These are phyloP conservation scores for Lindgomyces ingoldianus DNA, from an alignment of 495 filamentous ascomycete species.

Conservation along the genomic window DNA sequence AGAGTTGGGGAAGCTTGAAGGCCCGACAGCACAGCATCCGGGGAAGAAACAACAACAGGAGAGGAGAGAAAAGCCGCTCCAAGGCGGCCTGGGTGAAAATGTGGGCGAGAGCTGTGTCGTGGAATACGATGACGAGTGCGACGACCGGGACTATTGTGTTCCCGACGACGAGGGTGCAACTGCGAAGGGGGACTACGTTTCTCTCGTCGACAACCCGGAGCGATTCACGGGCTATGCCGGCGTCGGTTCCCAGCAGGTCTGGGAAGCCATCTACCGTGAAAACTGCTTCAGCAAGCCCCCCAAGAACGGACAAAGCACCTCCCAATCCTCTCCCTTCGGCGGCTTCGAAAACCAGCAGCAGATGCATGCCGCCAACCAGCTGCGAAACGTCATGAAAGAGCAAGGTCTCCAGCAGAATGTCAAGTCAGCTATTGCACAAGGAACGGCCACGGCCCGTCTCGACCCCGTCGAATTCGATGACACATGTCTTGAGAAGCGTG, in stretches of 20 bases:
- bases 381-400: slow-evolving; percentile 76
- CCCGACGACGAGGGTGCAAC: slow-evolving; percentile 88
- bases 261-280: slow-evolving; percentile 95
- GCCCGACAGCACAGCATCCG: slow-evolving; percentile 86
- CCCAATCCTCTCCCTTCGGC: slow-evolving; percentile 46
- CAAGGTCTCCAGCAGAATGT: slow-evolving; percentile 67
- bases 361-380: slow-evolving; percentile 73
- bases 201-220: slow-evolving; percentile 89
- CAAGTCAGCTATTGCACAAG: slow-evolving; percentile 55
- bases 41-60: slow-evolving; percentile 69
- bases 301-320: slow-evolving; percentile 55
- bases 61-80: slow-evolving; percentile 67
- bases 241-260: slow-evolving; percentile 78
- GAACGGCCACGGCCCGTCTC: slow-evolving; percentile 42
- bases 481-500: slow-evolving; percentile 93
- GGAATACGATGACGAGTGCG: slow-evolving; percentile 97
- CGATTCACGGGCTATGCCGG: slow-evolving; percentile 93
- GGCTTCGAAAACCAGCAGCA: slow-evolving; percentile 38
- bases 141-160: slow-evolving; percentile 95
- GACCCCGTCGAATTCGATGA: slow-evolving; percentile 77
- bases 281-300: slow-evolving; percentile 77
- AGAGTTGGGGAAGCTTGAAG: slow-evolving; percentile 89
- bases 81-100: slow-evolving; percentile 78
- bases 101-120: slow-evolving; percentile 95
- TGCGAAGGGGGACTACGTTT: slow-evolving; percentile 94